Evolutionary conservation across 2,329 filamentous ascomycete species (phyloP).

Genomic region (Sporothrix dimorphospora): DNA sequence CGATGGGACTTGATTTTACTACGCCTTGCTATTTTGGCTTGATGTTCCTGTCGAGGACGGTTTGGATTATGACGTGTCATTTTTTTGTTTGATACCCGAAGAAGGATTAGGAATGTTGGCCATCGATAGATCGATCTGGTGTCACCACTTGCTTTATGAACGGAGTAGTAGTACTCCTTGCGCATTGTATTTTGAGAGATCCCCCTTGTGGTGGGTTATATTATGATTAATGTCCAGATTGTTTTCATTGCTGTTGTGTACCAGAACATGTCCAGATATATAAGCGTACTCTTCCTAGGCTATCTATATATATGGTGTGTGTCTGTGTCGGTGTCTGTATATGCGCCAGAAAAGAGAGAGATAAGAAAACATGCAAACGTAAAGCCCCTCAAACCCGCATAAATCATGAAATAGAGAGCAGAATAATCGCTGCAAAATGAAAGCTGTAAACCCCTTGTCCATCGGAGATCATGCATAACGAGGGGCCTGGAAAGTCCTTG

Average conservation of each 20-base stretch:
- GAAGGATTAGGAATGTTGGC: conserved; percentile 1
- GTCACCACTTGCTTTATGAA: conserved; percentile 2
- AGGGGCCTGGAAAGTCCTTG: neutral
- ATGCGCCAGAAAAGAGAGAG: neutral
- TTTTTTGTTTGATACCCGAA: conserved; percentile 3
- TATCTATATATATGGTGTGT: neutral
- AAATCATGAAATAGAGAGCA: neutral
- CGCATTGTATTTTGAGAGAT: neutral
- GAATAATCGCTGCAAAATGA: conserved; percentile 7
- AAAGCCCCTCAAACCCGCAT: neutral
- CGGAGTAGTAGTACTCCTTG: neutral
- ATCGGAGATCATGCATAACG: neutral
- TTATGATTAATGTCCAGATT: conserved; percentile 3
- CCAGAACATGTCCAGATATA: conserved; percentile 8
- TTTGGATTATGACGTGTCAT: neutral
- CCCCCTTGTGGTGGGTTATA: neutral
- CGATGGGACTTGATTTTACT: neutral
- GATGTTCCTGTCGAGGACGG: no score
- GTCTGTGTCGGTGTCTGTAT: neutral
- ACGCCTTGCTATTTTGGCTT: neutral
- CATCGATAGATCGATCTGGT: conserved; percentile 13
- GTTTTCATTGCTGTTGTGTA: neutral
- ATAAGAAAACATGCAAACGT: neutral
- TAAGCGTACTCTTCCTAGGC: neutral
- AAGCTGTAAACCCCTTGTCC: neutral